Base-by-base conservation (phyloP, 2,329 filamentous ascomycete genomes). In the Exophiala spinifera region DNA sequence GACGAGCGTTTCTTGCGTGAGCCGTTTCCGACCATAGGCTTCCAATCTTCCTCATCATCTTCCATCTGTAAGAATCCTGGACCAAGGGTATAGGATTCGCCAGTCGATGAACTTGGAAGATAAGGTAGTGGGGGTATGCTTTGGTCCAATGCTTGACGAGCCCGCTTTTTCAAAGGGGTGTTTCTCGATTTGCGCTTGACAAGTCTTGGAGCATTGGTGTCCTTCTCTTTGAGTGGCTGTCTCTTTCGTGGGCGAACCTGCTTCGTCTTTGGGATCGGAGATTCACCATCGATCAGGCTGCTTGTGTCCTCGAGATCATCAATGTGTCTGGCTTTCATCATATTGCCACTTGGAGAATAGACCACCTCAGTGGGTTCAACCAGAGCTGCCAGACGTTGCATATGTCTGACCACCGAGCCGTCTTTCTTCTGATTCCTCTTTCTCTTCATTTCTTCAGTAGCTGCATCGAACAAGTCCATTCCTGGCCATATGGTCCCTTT, bases 361-460 rank as follows among this genome's bases (percentile, higher is more conserved):
- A 78, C 70, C 19, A 72, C 65, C 55, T 79, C 76, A 3, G 70
- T 74, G 2, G 76, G 74, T 57, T 76, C 70, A 13, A 77, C 72
- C 14, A 68, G 63, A 46, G 66, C 64, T 2, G 76, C 77, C 4
- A 72, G 72, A 49, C 63, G 68, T 58, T 78, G 70, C 75, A 79
- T 76, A 57, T 67, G 69, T 59, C 68, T 74, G 44, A 79, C 49
- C 20, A 74, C 69, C 28, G 67, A 72, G 11, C 67, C 68, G 43
- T 78, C 75, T 57, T 79, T 79, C 61, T 76, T 78, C 62, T 79
- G 76, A 53, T 79, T 79, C 37, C 76, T 73, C 55, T 72, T 75
- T 40, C 72, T 71, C 57, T 71, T 73, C 72, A 76, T 77, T 49
- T 76, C 70, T 51, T 72, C 67, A 0, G 75, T 76, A 13, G 76